phyloP scores from a whole-genome alignment of 495 filamentous ascomycete genomes.

The Glarea lozoyensis region DNA sequence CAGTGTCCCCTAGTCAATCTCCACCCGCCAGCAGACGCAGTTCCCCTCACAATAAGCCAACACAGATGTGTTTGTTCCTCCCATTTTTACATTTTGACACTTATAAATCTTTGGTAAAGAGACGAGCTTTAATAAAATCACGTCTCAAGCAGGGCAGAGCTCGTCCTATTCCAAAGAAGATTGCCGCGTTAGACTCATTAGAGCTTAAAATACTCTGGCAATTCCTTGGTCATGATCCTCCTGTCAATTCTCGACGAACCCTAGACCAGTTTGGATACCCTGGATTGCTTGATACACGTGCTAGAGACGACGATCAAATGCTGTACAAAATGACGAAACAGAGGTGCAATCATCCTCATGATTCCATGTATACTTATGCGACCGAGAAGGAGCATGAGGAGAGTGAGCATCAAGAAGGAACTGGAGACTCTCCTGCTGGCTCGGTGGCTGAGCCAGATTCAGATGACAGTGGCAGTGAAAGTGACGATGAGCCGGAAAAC shows the following conservation, averaged over 20 bases:
- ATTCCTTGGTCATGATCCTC: slow-evolving; percentile 54
- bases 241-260: slow-evolving; percentile 54
- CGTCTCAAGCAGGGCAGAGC: slow-evolving; percentile 47
- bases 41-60: slow-evolving; percentile 1
- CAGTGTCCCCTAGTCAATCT: too few relatives aligned
- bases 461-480: slow-evolving; percentile 11
- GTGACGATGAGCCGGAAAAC: slow-evolving; percentile 11
- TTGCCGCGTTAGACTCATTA: slow-evolving; percentile 40
- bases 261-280: slow-evolving; percentile 62
- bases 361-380: too few relatives aligned
- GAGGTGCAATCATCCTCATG: too few relatives aligned
- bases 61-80: slow-evolving; percentile 37
- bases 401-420: too few relatives aligned
- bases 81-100: slow-evolving; percentile 60
- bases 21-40: slow-evolving; percentile 19
- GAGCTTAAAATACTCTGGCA: slow-evolving; percentile 57
- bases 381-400: too few relatives aligned
- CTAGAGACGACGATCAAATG: slow-evolving; percentile 62
- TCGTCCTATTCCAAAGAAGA: slow-evolving; percentile 43
- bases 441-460: slow-evolving; percentile 13
- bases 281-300: slow-evolving; percentile 49
- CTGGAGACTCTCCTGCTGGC: too few relatives aligned
- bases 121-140: slow-evolving; percentile 47
- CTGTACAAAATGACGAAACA: slow-evolving; percentile 59
- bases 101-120: slow-evolving; percentile 48